Percentiles rank a stretch among this genome's conserved stretches.
Evolutionary conservation across 352 stramenopile species (phyloP).

Genomic region (Globisporangium nagaii): DNA sequence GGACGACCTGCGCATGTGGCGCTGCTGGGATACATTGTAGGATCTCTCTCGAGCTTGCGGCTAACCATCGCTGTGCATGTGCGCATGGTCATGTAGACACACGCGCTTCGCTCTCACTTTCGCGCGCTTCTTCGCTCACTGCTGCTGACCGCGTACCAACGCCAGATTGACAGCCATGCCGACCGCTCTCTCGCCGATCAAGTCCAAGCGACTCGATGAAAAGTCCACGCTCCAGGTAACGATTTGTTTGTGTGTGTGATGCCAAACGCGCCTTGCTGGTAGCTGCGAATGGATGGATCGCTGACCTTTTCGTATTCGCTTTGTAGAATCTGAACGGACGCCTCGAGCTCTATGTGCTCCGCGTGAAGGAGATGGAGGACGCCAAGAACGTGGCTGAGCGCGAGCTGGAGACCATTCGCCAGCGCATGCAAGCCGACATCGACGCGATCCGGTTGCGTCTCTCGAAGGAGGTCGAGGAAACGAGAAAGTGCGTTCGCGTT

Average conservation of each 20-base stretch:
- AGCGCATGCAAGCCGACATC: constrained; percentile 77
- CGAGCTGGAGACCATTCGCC: constrained; percentile 75
- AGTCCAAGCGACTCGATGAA: constrained; percentile 81
- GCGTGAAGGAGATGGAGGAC: constrained; percentile 79
- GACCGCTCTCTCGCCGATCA: constrained; percentile 71
- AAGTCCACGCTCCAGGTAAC: constrained; percentile 77
- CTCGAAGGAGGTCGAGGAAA: constrained; percentile 71
- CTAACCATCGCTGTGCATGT: background rate
- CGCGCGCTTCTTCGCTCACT: background rate
- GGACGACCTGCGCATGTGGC: background rate
- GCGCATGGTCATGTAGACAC: background rate
- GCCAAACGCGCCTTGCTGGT: constrained; percentile 4
- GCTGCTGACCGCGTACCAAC: background rate
- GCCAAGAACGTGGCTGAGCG: constrained; percentile 66
- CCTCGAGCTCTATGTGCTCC: constrained; percentile 78
- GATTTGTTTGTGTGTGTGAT: no score
- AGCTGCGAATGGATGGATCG: background rate
- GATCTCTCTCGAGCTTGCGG: no score
- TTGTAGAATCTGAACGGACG: constrained; percentile 68
- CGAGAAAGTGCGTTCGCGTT: constrained; percentile 59
- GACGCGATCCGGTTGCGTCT: constrained; percentile 50
- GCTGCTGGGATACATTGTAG: no score
- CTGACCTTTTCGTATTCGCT: constrained; percentile 1
- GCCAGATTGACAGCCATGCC: constrained; percentile 22
- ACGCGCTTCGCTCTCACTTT: background rate